Evolutionary conservation across 495 filamentous ascomycete species (phyloP), one percentile per base, ranked within the genome.

Genomic region (Symbiotaphrina buchneri): DNA sequence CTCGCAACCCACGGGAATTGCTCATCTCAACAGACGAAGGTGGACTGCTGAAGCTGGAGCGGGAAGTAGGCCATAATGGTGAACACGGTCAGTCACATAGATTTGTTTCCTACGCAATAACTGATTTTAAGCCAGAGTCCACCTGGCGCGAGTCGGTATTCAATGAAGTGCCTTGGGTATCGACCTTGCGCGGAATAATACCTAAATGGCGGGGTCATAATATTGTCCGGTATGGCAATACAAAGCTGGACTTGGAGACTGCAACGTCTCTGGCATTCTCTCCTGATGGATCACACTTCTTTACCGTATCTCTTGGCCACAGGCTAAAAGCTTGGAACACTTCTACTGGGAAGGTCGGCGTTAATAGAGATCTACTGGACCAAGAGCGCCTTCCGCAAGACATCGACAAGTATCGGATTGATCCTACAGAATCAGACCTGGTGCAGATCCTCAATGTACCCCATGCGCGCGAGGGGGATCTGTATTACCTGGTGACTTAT

Each of bases 301-400:
- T 90, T 42, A 81, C 81, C 0, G 66, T 87, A 18, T 85, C 73
- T 41, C 47, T 94, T 24, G 78, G 95, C 39, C 83, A 95, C 42
- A 74, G 68, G 2, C 49, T 99, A 42, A 72, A 77, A 43, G 68
- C 80, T 18, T 92, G 84, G 85, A 85, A 85, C 41, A 54, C 80
- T 11, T 52, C 61, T 2, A 74, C 63, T 19, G 81, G 81, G 31
- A 72, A 67, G 44, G 61, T 78, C 27, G 64, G 74, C 0, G 63
- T 71, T 30, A 67, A 69, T 10, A 65, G 63, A 42, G 83, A 92
- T 51, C 59, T 94, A 16, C 44, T 84, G 6, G 45, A 58, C 34
- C 44, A 65, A 41, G 49, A 62, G 35, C 48, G 55, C 8, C 50
- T 58, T 11, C 41, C 47, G 19, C 56, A 72, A 26, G 76, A 84